phyloP scores from a whole-genome alignment of 1,139 yeast species.

The Hemisphaericaspora subhashii region DNA sequence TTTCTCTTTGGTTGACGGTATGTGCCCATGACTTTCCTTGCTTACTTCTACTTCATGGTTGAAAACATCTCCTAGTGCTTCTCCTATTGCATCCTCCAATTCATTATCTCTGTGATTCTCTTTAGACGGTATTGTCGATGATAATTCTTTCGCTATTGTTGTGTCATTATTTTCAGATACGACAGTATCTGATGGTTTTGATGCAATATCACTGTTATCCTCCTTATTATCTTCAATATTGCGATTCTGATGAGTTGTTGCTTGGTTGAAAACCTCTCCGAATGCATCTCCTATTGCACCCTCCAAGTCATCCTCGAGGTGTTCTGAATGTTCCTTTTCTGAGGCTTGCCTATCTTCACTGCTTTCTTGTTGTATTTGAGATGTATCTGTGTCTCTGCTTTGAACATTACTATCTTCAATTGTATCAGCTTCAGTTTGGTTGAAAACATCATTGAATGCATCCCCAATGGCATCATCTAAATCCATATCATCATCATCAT shows the following conservation, averaged over 20 bases:
- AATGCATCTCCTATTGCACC: constrained; percentile 31
- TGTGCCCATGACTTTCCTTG: neutral
- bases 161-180: too few relatives aligned
- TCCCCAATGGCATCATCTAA: constrained; percentile 25
- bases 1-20: neutral
- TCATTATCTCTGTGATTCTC: constrained; percentile 7
- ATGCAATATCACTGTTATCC: too few relatives aligned
- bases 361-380: too few relatives aligned
- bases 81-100: constrained; percentile 29
- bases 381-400: too few relatives aligned
- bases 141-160: neutral
- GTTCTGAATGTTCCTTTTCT: neutral
- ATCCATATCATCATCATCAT: constrained; percentile 7
- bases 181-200: too few relatives aligned
- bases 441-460: constrained; percentile 17
- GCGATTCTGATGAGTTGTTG: constrained; percentile 3
- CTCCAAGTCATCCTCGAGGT: constrained; percentile 17
- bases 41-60: constrained; percentile 11
- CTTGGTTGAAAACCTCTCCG: constrained; percentile 15
- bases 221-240: neutral
- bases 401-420: too few relatives aligned
- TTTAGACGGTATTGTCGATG: neutral
- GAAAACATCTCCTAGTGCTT: constrained; percentile 20
- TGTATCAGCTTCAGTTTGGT: too few relatives aligned
- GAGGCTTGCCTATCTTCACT: too few relatives aligned